Base-by-base conservation (phyloP, 1,139 yeast genomes). In the Yamadazyma pseudoaaseri region DNA sequence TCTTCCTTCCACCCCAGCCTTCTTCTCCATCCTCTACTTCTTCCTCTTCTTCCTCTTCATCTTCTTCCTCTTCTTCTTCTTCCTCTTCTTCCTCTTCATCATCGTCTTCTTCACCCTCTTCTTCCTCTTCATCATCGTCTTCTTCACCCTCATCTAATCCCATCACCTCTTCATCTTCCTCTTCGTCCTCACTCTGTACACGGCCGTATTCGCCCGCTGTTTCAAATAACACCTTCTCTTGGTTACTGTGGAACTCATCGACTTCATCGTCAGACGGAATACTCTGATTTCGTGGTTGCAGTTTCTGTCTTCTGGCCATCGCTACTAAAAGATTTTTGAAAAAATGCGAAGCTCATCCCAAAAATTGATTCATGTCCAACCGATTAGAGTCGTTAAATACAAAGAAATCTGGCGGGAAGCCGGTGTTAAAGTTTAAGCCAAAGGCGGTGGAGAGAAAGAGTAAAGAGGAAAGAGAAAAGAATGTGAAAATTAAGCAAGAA, bases 1-100 rank as follows among this genome's bases (percentile, higher is more conserved):
- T 81, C 44, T 76, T 73, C 18, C 79, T 73, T 3, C 76, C 66
- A 31, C 98, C 97, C 97, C 98, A 90, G 6, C 84, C 84, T 38
- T 69, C 70, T 15, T 54, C 65, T 20, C 71, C 81, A 23, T 72
- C 79, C 4, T 70, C 81, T 8, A 47, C 59, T 7, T 70, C 76
- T 26, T 65, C 80, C 2, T 60, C 76, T 1, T 59, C 75, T 2
- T 64, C 74, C 3, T 61, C 76, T 2, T 61, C 75, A 3, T 59
- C 66, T 4, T 51, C 62, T 6, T 51, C 58, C n/a, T 49, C 63
- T 0, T 52, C 62, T 1, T 48, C 58, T 1, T 46, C 57, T 5
- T 54, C 63, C 14, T 55, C 70, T 2, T 54, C 62, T 11, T 58
- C 66, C 6, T 58, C 66, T 16, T 58, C 66, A 10, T 56, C 65